phyloP scores from a whole-genome alignment of 1,284 basidiomycete species.

The Moniliella sp. region DNA sequence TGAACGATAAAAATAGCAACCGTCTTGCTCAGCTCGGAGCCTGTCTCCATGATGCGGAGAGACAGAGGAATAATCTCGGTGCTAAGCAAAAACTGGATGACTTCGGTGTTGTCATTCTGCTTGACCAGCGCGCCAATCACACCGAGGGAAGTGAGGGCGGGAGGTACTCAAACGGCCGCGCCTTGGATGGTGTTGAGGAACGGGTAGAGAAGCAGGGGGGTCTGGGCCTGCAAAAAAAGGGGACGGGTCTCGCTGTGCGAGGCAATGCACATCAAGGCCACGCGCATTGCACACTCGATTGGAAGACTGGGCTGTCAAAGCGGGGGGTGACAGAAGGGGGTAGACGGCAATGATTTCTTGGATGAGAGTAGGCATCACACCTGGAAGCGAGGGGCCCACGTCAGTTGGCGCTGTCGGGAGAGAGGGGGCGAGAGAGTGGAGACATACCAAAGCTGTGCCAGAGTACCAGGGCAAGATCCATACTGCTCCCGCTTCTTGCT shows the following conservation, averaged over 20 bases:
- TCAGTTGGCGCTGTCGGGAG: neutral
- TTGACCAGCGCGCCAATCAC: slow-evolving; percentile 98
- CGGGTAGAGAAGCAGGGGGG: slow-evolving; percentile 93
- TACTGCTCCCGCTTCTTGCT: slow-evolving; percentile 98
- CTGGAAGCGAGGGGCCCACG: slow-evolving; percentile 39
- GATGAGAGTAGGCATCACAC: slow-evolving; percentile 91
- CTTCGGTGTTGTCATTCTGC: slow-evolving; percentile 80
- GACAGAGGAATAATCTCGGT: slow-evolving; percentile 99
- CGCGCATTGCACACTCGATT: slow-evolving; percentile 97
- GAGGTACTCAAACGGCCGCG: slow-evolving; percentile 92
- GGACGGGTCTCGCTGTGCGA: slow-evolving; percentile 28
- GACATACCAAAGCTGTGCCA: slow-evolving; percentile 96
- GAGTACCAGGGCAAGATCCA: slow-evolving; percentile 83
- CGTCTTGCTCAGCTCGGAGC: slow-evolving; percentile 94
- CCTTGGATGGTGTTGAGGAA: slow-evolving; percentile 99
- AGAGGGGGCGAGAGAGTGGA: neutral
- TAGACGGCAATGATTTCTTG: slow-evolving; percentile 98
- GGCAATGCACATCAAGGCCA: slow-evolving; percentile 80
- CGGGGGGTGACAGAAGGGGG: slow-evolving; percentile 78
- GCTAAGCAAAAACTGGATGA: slow-evolving; percentile 94
- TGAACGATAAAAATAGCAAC: slow-evolving; percentile 99
- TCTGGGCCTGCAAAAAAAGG: slow-evolving; percentile 51
- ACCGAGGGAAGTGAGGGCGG: slow-evolving; percentile 84
- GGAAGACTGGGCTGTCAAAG: slow-evolving; percentile 89
- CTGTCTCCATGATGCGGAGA: slow-evolving; percentile 97